phyloP scores from a whole-genome alignment of 768 basidiomycete genomes.

The Calvatia gigantea region DNA sequence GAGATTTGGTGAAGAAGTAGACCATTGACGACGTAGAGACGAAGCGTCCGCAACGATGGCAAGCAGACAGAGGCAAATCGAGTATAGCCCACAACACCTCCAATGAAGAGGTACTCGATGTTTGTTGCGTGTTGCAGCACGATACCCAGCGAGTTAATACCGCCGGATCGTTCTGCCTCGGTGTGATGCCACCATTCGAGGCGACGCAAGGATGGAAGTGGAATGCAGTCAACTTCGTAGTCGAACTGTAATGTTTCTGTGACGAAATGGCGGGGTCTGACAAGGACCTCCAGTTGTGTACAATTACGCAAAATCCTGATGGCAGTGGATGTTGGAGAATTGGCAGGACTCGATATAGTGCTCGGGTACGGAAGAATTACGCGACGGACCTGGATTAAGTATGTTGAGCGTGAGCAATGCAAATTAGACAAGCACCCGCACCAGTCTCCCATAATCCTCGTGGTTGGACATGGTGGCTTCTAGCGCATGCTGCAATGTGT shows the following conservation, averaged over 20 bases:
- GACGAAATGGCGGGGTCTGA: constrained; percentile 37
- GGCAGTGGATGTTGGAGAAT: constrained; percentile 27
- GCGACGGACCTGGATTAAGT: constrained; percentile 43
- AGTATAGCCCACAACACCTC: constrained; percentile 36
- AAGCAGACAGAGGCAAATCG: constrained; percentile 32
- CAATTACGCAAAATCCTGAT: constrained; percentile 48
- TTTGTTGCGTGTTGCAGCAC: constrained; percentile 53
- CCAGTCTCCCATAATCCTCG: constrained; percentile 28
- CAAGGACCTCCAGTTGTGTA: constrained; percentile 48
- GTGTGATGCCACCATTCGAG: constrained; percentile 68
- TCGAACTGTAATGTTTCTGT: constrained; percentile 41
- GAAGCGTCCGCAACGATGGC: constrained; percentile 48
- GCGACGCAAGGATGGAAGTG: constrained; percentile 49
- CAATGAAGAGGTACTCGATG: constrained; percentile 55
- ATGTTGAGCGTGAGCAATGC: constrained; percentile 7
- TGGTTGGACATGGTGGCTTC: constrained; percentile 26
- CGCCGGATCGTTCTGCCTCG: constrained; percentile 57
- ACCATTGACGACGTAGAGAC: constrained; percentile 45
- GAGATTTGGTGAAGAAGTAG: constrained; percentile 47
- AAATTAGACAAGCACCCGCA: constrained; percentile 17
- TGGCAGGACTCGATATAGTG: constrained; percentile 36
- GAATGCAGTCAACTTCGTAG: constrained; percentile 44
- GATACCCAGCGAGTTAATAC: constrained; percentile 56
- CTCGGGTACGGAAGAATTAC: constrained; percentile 55
- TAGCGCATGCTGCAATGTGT: constrained; percentile 24